These are phyloP conservation scores for Luvunga scandens DNA, from an alignment of 345 rosid species.

Conservation along the genomic window DNA sequence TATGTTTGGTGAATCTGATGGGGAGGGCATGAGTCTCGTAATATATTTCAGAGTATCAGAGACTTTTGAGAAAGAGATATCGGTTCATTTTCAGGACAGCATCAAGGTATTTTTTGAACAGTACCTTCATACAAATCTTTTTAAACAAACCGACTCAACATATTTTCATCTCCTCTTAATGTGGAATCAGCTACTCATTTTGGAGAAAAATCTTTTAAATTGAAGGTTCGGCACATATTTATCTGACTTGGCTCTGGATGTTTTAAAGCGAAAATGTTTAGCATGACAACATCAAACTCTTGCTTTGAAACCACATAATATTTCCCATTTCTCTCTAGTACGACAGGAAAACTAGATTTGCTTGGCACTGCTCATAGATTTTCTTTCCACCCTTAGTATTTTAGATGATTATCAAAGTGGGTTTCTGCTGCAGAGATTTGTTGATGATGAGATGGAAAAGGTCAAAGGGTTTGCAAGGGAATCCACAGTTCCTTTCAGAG, in stretches of 20 bases:
- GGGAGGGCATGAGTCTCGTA: constrained; percentile 88
- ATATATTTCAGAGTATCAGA: constrained; percentile 62
- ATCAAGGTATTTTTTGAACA: constrained; percentile 45
- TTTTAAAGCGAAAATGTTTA: too few relatives aligned
- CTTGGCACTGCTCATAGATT: background rate
- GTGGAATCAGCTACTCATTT: background rate
- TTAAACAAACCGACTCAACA: background rate
- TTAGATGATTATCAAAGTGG: constrained; percentile 4
- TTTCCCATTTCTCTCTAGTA: background rate
- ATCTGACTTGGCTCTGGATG: background rate
- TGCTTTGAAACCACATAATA: background rate
- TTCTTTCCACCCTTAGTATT: background rate
- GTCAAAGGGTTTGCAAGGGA: constrained; percentile 68
- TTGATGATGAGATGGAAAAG: constrained; percentile 70
- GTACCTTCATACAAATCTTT: background rate
- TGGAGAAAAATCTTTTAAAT: background rate
- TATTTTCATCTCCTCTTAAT: background rate
- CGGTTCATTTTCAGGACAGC: constrained; percentile 63
- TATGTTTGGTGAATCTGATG: constrained; percentile 63
- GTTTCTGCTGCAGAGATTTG: constrained; percentile 47
- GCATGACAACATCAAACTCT: background rate
- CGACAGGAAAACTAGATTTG: background rate
- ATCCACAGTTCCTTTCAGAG: constrained; percentile 60
- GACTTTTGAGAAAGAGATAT: constrained; percentile 47
- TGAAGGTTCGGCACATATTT: background rate